phyloP scores from a whole-genome alignment of 441 rosid species.

The Populus hybrid region DNA sequence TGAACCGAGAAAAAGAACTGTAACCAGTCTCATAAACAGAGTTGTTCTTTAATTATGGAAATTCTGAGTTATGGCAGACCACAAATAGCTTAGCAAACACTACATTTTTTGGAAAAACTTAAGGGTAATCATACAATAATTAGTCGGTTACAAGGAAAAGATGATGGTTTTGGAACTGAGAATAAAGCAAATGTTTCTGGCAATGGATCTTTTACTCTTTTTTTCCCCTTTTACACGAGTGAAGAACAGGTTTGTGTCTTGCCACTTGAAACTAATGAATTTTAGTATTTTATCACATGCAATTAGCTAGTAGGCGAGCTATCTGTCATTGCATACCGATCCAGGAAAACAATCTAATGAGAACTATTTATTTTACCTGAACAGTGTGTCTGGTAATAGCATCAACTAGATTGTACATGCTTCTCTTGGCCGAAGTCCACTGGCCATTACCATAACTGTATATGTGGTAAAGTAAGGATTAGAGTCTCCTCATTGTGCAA shows the following conservation, averaged over 20 bases:
- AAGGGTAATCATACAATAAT: too few species aligned
- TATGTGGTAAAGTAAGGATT: background rate
- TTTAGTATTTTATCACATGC: background rate
- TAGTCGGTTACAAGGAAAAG: too few species aligned
- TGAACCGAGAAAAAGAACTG: too few species aligned
- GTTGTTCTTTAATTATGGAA: too few species aligned
- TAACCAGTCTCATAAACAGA: too few species aligned
- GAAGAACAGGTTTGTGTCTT: background rate
- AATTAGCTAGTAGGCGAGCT: background rate
- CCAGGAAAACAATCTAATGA: background rate
- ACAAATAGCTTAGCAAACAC: too few species aligned
- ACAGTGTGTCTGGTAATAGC: constrained; percentile 82
- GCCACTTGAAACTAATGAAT: background rate
- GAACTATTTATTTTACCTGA: constrained; percentile 46
- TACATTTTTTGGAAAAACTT: too few species aligned
- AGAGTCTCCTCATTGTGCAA: constrained; percentile 2
- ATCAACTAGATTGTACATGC: constrained; percentile 66
- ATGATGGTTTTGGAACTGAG: too few species aligned
- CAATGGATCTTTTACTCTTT: too few species aligned
- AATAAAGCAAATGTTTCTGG: too few species aligned
- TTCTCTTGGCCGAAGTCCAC: constrained; percentile 57
- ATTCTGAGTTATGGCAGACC: too few species aligned
- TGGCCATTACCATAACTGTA: constrained; percentile 74
- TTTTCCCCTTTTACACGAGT: background rate
- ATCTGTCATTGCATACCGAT: background rate